phyloP scores from a whole-genome alignment of 805 yeast genomes.

The Pichia californica region DNA sequence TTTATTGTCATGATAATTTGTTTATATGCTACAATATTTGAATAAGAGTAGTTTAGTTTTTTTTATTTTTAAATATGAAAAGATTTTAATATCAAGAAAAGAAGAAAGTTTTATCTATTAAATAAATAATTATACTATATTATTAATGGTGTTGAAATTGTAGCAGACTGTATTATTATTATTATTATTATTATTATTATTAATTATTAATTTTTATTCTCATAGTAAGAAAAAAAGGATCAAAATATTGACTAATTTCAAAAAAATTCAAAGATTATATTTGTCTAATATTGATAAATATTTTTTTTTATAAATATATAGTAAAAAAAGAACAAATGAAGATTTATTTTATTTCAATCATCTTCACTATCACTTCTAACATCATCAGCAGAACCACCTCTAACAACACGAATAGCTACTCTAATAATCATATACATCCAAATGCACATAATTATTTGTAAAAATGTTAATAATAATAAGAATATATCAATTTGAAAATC shows the following conservation, averaged over 20 bases:
- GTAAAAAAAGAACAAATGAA: neutral
- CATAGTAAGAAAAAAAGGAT: too few species aligned
- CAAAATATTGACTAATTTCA: too few species aligned
- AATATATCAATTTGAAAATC: constrained; percentile 41
- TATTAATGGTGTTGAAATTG: too few species aligned
- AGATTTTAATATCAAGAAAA: neutral
- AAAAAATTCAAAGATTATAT: too few species aligned
- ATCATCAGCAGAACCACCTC: constrained; percentile 78
- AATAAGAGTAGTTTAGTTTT: constrained; percentile 16
- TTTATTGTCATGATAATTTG: constrained; percentile 48
- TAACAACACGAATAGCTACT: constrained; percentile 63
- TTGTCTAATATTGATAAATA: too few species aligned
- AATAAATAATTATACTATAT: too few species aligned
- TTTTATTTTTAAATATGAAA: neutral
- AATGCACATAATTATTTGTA: constrained; percentile 57
- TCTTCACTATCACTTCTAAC: constrained; percentile 77
- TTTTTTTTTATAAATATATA: too few species aligned
- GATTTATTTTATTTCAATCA: neutral
- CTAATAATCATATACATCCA: constrained; percentile 74
- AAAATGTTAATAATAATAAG: constrained; percentile 48
- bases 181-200: too few species aligned
- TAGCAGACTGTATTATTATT: too few species aligned
- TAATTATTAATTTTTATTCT: too few species aligned
- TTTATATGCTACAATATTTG: constrained; percentile 42
- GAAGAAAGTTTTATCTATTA: neutral